Evolutionary conservation across 75 land plant species (phyloP).

Genomic region (Adiantum capillusveneris): DNA sequence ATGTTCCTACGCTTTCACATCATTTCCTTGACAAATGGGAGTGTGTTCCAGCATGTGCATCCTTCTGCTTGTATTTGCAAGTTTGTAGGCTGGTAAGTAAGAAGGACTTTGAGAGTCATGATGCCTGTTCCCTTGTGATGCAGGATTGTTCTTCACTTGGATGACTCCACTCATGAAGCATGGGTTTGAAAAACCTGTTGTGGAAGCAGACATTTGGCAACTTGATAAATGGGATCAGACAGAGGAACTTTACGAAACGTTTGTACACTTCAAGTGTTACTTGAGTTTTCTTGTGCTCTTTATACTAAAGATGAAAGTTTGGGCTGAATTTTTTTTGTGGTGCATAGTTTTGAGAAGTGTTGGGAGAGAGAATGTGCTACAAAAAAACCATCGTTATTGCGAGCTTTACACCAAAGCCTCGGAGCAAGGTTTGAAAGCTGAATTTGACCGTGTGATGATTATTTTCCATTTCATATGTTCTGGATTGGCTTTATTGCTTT

Average conservation of each 20-base stretch:
- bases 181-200: constrained; percentile 20
- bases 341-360: constrained; percentile 48
- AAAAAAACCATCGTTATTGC: constrained; percentile 83
- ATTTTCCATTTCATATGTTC: neutral
- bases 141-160: constrained; percentile 28
- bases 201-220: constrained; percentile 26
- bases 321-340: neutral
- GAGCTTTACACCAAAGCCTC: constrained; percentile 61
- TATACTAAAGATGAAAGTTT: neutral
- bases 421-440: constrained; percentile 54
- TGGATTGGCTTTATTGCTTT: too few species aligned
- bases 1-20: too few species aligned
- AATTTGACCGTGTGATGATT: neutral
- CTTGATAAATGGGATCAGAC: constrained; percentile 34
- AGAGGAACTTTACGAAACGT: constrained; percentile 18
- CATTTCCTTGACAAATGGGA: too few species aligned
- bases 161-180: constrained; percentile 30
- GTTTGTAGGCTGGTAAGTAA: too few species aligned
- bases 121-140: neutral
- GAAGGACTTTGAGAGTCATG: too few species aligned
- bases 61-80: too few species aligned
- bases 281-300: too few species aligned
- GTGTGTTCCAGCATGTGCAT: too few species aligned
- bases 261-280: too few species aligned
- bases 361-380: constrained; percentile 61